Evolutionary conservation across 176 grass and related monocot species (phyloP), one percentile per base, ranked within the genome.

Genomic region (Cenchrus purpureus): DNA sequence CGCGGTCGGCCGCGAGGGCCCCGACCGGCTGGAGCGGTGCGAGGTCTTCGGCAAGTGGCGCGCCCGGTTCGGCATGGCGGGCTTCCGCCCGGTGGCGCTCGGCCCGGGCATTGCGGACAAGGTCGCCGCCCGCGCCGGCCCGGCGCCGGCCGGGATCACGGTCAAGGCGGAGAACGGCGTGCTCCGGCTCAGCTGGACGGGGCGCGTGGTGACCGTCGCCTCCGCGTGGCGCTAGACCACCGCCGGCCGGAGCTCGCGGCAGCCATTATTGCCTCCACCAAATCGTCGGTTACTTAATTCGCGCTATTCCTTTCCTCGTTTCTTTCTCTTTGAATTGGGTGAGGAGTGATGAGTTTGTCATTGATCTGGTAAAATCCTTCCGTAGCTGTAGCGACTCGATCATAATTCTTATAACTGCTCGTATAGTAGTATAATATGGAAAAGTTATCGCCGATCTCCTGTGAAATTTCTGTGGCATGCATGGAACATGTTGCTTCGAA

Each of bases 21-120:
- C 90, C 6, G 92, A 94, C 73, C 87, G 92, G 83, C 76, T 97
- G 14, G 92, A 97, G 80, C 92, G 95, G 45, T 97, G 92, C 88
- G 95, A 94, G 88, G 83, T 97, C 7, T 90, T 89, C 85, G 92
- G 95, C 53, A 97, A 97, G 71, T 97, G 95, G 92, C 92, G 92
- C 51, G 86, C 94, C 25, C 61, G 95, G 71, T 88, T 97, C 85
- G 87, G 90, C 83, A 97, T 97, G 95, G 95, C 95, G 3, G 95
- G 95, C 14, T 89, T 97, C 83, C 60, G 78, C 0, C 86, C 85
- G 8, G 68, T 91, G 76, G 49, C 90, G 68, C 83, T 94, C 56
- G 58, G 43, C 8, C 6, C 86, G 29, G 49, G 74, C 80, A 83
- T 94, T 66, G 85, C 83, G 1, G 84, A 94, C 16, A 86, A 81